Evolutionary conservation across 352 stramenopile species (phyloP).

Genomic region (Thraustochytrium sp.): DNA sequence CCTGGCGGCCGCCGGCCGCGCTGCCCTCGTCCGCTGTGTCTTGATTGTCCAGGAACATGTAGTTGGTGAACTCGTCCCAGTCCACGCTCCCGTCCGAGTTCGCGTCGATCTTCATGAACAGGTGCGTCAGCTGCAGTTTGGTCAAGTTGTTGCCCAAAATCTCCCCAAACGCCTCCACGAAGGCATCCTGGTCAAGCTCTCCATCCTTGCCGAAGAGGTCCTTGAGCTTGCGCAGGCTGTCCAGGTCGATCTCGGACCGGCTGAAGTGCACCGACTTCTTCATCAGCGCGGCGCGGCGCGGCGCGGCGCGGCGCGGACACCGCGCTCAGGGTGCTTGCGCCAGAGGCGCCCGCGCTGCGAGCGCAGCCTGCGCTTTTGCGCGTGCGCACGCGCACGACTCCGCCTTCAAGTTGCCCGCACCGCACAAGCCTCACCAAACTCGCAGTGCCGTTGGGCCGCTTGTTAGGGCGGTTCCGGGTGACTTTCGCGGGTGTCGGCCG

Average conservation of each 20-base stretch:
- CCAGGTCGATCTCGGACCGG: slow-evolving; percentile 43
- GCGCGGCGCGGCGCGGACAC: background rate
- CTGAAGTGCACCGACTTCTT: slow-evolving; percentile 29
- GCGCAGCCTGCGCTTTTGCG: too few relatives aligned
- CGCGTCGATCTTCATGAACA: slow-evolving; percentile 73
- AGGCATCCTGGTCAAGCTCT: slow-evolving; percentile 72
- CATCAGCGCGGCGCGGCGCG: background rate
- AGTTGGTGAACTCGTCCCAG: slow-evolving; percentile 75
- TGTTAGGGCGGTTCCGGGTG: too few relatives aligned
- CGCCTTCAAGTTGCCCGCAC: too few relatives aligned
- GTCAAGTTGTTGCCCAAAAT: slow-evolving; percentile 69
- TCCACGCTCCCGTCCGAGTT: slow-evolving; percentile 75
- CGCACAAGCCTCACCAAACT: too few relatives aligned
- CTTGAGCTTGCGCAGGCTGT: slow-evolving; percentile 46
- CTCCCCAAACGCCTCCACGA: slow-evolving; percentile 69
- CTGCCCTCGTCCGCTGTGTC: background rate
- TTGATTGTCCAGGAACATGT: slow-evolving; percentile 49
- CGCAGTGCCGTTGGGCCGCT: too few relatives aligned
- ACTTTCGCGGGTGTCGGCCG: too few relatives aligned
- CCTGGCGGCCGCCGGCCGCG: background rate
- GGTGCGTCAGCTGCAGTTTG: slow-evolving; percentile 67
- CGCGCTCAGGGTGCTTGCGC: background rate
- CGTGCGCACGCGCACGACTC: too few relatives aligned
- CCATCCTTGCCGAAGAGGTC: slow-evolving; percentile 55
- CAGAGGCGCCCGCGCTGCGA: too few relatives aligned